Conservation (phyloP, 139 green algal species). For the Tetradesmus lagerheimii region DNA sequence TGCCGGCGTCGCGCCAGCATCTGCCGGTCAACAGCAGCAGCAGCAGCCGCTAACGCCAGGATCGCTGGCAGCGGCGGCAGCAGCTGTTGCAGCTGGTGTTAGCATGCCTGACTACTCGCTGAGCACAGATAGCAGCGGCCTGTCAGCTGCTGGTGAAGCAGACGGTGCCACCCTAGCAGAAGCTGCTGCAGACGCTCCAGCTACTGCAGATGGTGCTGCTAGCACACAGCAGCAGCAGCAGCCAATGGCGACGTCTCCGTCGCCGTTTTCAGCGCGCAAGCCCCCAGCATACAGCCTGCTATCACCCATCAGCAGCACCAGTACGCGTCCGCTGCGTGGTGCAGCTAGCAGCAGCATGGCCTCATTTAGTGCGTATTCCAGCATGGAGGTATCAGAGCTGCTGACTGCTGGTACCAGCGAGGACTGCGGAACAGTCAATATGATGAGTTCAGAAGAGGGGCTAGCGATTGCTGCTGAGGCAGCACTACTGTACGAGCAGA, state of each 20-base stretch:
- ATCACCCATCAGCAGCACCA: conserved; percentile 12
- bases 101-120: background rate
- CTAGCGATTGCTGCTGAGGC: background rate
- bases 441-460: background rate
- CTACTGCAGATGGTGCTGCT: background rate
- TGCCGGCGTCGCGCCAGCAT: background rate
- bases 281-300: background rate
- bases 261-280: conserved; percentile 1
- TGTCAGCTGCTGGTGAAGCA: background rate
- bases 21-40: background rate
- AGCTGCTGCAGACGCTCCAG: background rate
- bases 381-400: conserved; percentile 36
- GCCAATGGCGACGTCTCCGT: background rate
- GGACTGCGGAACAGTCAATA: background rate
- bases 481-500: background rate
- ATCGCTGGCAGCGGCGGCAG: background rate
- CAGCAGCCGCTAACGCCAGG: background rate
- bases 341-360: conserved; percentile 13
- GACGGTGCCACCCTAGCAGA: background rate
- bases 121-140: background rate
- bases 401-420: background rate
- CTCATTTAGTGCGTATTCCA: background rate
- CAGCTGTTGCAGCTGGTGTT: background rate
- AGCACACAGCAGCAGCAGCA: background rate
- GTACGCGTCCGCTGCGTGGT: background rate